Evolutionary conservation across 129 eudicot species (phyloP).

Genomic region (Solidago caesia): DNA sequence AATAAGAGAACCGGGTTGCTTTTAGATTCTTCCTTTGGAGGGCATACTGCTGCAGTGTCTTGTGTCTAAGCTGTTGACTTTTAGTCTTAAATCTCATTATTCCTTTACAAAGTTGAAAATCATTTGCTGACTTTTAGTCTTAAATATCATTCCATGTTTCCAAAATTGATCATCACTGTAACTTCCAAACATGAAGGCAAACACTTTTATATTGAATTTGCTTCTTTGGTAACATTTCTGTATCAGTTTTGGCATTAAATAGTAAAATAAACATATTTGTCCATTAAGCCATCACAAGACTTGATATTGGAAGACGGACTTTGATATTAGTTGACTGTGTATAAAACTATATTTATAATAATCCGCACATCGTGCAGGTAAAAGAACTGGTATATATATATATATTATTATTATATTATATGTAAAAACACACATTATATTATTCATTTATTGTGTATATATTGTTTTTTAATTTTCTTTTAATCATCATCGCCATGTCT

Average conservation of each 20-base stretch:
- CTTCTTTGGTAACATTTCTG: not conserved
- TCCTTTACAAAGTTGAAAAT: no score
- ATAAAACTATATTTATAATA: no score
- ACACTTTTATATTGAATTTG: slow-evolving; percentile 8
- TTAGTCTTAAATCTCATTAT: not conserved
- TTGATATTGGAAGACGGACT: no score
- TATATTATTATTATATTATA: no score
- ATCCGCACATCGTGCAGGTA: no score
- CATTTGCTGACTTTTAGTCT: not conserved
- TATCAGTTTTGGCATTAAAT: not conserved
- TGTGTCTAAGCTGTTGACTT: slow-evolving; percentile 71
- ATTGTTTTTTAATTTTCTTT: no score
- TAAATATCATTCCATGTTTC: not conserved
- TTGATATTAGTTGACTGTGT: no score
- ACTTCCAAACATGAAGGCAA: not conserved
- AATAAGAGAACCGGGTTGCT: slow-evolving; percentile 52
- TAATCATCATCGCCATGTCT: no score
- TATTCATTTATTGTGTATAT: no score
- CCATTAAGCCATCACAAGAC: not conserved
- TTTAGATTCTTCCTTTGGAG: slow-evolving; percentile 78
- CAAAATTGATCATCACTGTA: not conserved
- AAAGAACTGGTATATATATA: no score
- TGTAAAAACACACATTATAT: no score
- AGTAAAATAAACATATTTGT: not conserved
- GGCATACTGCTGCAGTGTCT: slow-evolving; percentile 90